A percentile compares a stretch with the other conserved stretches of the same genome.
phyloP scores from a whole-genome alignment of 2,329 filamentous ascomycete genomes.

The Conoideocrella luteorostrata region DNA sequence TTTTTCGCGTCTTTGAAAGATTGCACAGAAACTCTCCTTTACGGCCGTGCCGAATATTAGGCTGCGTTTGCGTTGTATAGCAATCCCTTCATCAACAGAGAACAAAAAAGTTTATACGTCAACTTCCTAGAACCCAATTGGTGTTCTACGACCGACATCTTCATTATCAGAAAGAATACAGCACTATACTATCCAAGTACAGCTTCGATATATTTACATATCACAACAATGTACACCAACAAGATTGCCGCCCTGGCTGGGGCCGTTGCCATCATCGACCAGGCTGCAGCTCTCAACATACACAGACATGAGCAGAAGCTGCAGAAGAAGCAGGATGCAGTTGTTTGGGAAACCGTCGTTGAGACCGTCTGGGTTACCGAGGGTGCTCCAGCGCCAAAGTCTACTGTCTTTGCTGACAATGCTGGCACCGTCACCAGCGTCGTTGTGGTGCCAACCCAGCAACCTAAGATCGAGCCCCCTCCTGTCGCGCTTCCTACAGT shows the following conservation, averaged over 20 bases:
- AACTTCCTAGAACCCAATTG: neutral
- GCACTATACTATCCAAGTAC: too few relatives aligned
- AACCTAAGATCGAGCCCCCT: conserved; percentile 6
- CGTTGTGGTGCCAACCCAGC: conserved; percentile 14
- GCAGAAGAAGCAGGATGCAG: conserved; percentile 27
- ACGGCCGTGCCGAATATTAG: conserved; percentile 27
- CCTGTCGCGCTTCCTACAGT: neutral
- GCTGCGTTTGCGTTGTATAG: conserved; percentile 1
- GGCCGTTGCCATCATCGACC: conserved; percentile 36
- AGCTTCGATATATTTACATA: neutral
- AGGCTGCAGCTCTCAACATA: conserved; percentile 35
- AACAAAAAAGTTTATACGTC: neutral
- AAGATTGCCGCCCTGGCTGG: conserved; percentile 35
- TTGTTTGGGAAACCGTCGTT: conserved; percentile 34
- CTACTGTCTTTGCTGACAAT: neutral
- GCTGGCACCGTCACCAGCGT: conserved; percentile 31
- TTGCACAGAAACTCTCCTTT: conserved; percentile 23
- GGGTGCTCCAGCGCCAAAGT: conserved; percentile 8
- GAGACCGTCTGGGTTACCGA: conserved; percentile 33
- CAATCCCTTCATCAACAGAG: conserved; percentile 2
- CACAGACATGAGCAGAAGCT: conserved; percentile 34
- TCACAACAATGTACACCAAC: conserved; percentile 36
- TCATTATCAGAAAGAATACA: too few relatives aligned
- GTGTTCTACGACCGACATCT: conserved; percentile 11
- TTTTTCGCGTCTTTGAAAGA: conserved; percentile 47